Base-by-base conservation (phyloP, 192 early-diverging fungal species). In the Entomortierella lignicola region DNA sequence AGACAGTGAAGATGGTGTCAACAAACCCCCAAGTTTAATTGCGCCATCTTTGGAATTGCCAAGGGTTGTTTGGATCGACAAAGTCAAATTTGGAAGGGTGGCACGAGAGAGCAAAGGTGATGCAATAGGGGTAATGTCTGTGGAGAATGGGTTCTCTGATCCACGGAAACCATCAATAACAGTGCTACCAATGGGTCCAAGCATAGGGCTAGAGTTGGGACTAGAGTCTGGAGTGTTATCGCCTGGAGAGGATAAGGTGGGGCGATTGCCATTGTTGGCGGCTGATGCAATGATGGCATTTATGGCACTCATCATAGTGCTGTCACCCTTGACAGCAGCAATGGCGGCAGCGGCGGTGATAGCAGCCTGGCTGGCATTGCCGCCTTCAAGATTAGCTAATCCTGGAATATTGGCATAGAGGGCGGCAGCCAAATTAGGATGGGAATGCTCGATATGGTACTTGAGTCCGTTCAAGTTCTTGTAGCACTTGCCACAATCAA, bases 391-490 rank as follows among this genome's bases (percentile, higher is more conserved):
- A 23, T 71, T 34, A 13, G 79, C 60, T 21, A 69, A 66, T 12
- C 70, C 70, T 8, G 65, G 66, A 23, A 74, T 69, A 62, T 77
- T 61, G 27, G 79, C 70, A 30, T 72, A 68, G 26, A 75, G 81
- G 39, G 86, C 81, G 51, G 83, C 63, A 26, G 75, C 75, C 29
- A 79, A 56, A 52, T 79, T 79, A n/a, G 75, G 87, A 83, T 97
- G 96, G 20, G 93, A 91, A 80, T 97, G 96, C 72, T 96, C 93
- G 54, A 95, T 87, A 71, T 98, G 96, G 83, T 98, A 98, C 84
- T 97, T 97, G 65, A 97, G 87, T 13, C 97, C 97, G 69, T 97
- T 97, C 60, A 96, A 83, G 81, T 98, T 98, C 89, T 98, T 98
- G 90, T 98, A 98, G 50, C 92, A 86, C 80, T 97, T 97, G 68